These are phyloP conservation scores for Fusarium longipes DNA, from an alignment of 2,329 filamentous ascomycete genomes.

Conservation along the genomic window DNA sequence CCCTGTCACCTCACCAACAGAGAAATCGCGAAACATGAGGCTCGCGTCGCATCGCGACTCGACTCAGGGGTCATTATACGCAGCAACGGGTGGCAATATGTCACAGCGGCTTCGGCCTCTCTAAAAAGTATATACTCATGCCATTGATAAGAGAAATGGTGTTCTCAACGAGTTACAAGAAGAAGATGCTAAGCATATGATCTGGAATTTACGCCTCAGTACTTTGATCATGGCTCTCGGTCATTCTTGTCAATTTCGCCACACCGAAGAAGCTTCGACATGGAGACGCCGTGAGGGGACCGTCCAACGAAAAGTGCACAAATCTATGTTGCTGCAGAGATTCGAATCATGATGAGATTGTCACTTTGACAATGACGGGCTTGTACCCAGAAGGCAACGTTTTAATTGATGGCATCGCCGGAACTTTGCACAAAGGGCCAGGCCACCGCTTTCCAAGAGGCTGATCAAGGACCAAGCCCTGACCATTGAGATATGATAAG, in stretches of 20 bases:
- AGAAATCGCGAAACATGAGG: not conserved
- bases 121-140: not conserved
- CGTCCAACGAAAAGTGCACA: not conserved
- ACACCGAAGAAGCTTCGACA: not conserved
- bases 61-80: no score
- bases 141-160: conserved; percentile 9
- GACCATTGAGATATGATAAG: not conserved
- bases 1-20: not conserved
- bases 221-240: not conserved
- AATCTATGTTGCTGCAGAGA: not conserved
- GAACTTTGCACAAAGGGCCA: not conserved
- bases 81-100: not conserved
- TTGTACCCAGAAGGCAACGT: not conserved
- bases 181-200: not conserved
- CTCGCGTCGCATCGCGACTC: no score
- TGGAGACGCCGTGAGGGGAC: conserved; percentile 22
- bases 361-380: not conserved
- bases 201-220: not conserved
- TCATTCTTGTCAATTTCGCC: not conserved
- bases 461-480: conserved; percentile 1
- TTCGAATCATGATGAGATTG: not conserved
- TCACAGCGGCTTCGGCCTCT: not conserved
- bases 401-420: not conserved
- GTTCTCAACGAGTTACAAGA: not conserved
- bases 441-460: not conserved